Evolutionary conservation across 768 basidiomycete species (phyloP), one percentile per base, ranked within the genome.

Genomic region (Termitomyces sp.): DNA sequence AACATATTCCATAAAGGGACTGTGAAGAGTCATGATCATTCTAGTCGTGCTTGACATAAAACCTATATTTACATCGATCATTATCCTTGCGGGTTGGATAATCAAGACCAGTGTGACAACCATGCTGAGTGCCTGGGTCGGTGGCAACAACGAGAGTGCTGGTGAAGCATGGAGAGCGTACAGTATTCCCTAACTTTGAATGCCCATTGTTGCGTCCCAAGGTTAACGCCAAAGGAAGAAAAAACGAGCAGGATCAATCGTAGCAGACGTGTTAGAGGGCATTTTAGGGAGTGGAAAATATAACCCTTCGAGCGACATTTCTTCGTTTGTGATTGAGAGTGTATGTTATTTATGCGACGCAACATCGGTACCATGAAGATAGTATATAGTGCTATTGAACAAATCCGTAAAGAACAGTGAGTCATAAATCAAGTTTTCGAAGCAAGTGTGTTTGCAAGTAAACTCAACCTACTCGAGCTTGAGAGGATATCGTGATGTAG

Each of bases 91-190:
- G 2, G 91, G 91, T 0, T 93, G 91, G 90, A 75, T 65, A 1
- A 74, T 81, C 13, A 92, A 93, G 71, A 90, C 85, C 1, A 73
- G 68, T 3, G 81, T 85, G 5, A 83, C 88, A 6, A 72, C 70
- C 42, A 64, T 85, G n/a, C 75, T 92, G 10, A 81, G 84, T 64
- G 73, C 74, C 16, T 89, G 88, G 87, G 80, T 90, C 24, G 86
- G 85, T 5, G 80, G 79, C 22, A 77, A 77, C 28, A 78, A 81
- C 63, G 78, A 79, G 54, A 72, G 72, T 60, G 75, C 75, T 16
- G 79, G 82, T n/a, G 83, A 87, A 60, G 83, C 82, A 18, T 92
- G 90, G 90, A 70, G 90, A 38, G 87, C 87, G 12, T 91, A 92
- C 66, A 92, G 91, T 64, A 90, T 92, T 62, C 90, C 90, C 18